Base-by-base conservation (phyloP, 2,329 filamentous ascomycete species). In the Trichophyton equinum region DNA sequence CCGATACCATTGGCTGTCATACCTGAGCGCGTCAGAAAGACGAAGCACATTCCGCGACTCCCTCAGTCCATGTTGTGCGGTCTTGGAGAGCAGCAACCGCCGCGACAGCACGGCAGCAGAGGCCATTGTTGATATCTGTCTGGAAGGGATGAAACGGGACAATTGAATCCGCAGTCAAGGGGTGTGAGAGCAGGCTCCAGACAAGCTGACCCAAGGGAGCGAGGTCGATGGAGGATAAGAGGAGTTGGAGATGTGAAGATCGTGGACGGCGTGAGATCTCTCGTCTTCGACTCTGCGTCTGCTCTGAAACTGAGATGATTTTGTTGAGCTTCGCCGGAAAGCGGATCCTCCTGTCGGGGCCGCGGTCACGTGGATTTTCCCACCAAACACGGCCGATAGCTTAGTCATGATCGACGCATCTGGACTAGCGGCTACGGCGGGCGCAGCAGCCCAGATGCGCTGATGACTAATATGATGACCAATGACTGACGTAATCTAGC, bases 21-120 rank as follows among this genome's bases (percentile, higher is more conserved):
- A 77, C 76, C 75, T 73, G 61, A 73, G 66, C 49, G 69, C 69
- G 64, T 74, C 74, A 66, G 71, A 74, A 64, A 78, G 70, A 67
- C 73, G 75, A 68, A 74, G 76, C 62, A 77, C 67, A 63, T 71
- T 69, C 66, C 77, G 72, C 64, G 75, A 74, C 66, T 75, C 74
- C 67, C 77, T 76, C 70, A 80, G 71, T 65, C 75, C 69, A 61
- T 69, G 70, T 15, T 44, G 15, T 66, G 73, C 68, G 61, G 73
- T 72, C 66, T 72, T 74, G 64, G 70, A 53, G 63, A 76, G 68
- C 61, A 77, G 68, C 68, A 76, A 73, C 65, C 74, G 73, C 72
- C 76, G 76, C 66, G 77, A 72, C 65, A 77, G 71, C 68, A 71
- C 72, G 68, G 74, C 73, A 69, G 81, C 79, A 73, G 81, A 80